A percentile compares a stretch with the other conserved stretches of the same genome.
Conservation (phyloP, 768 basidiomycete species). For the Suillus plorans region DNA sequence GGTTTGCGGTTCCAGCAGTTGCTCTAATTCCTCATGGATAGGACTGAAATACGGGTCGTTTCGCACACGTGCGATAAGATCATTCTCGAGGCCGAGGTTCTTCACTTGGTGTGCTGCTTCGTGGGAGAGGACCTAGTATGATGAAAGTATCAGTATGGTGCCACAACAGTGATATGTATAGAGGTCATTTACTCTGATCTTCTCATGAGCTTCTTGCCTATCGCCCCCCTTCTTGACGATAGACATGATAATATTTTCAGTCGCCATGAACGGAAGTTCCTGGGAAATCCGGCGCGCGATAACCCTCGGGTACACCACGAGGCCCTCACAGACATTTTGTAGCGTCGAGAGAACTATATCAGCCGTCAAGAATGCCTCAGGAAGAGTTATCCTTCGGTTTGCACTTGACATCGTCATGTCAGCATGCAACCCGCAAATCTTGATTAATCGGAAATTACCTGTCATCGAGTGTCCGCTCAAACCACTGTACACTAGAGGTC, state of each 20-base stretch:
- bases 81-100: constrained; percentile 91
- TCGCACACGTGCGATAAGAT: constrained; percentile 86
- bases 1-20: constrained; percentile 77
- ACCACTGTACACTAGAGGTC: constrained; percentile 96
- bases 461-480: constrained; percentile 97
- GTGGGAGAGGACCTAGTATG: constrained; percentile 79
- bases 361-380: constrained; percentile 95
- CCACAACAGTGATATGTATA: constrained; percentile 7
- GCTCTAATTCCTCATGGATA: constrained; percentile 78
- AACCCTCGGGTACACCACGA: constrained; percentile 99
- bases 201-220: constrained; percentile 95
- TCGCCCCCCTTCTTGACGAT: constrained; percentile 94
- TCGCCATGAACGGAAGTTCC: constrained; percentile 99
- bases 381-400: constrained; percentile 93
- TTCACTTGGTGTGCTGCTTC: constrained; percentile 95
- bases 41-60: constrained; percentile 85
- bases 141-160: constrained; percentile 16
- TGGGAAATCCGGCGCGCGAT: constrained; percentile 90
- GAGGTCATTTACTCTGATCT: constrained; percentile 66
- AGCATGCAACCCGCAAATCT: background rate
- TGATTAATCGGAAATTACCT: constrained; percentile 46
- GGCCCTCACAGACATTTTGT: constrained; percentile 94
- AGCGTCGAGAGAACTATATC: constrained; percentile 95
- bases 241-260: constrained; percentile 99
- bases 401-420: constrained; percentile 53